Evolutionary conservation across 768 basidiomycete genomes (phyloP).

Genomic region (Kwoniella shandongensis): DNA sequence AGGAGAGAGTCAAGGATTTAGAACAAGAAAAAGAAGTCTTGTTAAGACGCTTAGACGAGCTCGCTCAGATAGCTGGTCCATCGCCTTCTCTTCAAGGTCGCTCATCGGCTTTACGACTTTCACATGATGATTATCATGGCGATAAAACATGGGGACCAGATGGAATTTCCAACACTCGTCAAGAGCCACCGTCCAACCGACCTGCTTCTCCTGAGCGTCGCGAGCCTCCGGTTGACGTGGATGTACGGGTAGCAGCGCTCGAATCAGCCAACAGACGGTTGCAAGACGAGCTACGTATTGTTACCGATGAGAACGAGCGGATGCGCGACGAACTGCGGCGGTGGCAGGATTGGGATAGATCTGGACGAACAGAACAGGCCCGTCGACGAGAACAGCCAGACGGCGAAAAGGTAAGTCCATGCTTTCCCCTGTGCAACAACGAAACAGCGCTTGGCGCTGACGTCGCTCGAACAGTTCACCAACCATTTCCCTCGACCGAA

Average conservation of each 20-base stretch:
- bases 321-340: slow-evolving; percentile 22
- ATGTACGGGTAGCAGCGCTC: slow-evolving; percentile 28
- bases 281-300: slow-evolving; percentile 29
- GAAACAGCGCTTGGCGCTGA: no score
- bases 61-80: not conserved
- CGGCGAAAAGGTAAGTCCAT: slow-evolving; percentile 6
- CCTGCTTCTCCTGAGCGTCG: slow-evolving; percentile 19
- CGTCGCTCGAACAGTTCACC: no score
- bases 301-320: slow-evolving; percentile 30
- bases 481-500: slow-evolving; percentile 1
- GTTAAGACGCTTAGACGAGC: slow-evolving; percentile 24
- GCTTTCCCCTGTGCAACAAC: not conserved
- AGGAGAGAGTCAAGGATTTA: slow-evolving; percentile 38
- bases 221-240: slow-evolving; percentile 13
- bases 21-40: slow-evolving; percentile 43
- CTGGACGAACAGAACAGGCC: not conserved
- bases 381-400: not conserved
- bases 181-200: not conserved
- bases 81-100: slow-evolving; percentile 12
- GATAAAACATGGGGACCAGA: no score
- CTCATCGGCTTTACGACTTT: slow-evolving; percentile 6
- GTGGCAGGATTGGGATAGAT: slow-evolving; percentile 25
- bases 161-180: no score
- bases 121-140: slow-evolving; percentile 1
- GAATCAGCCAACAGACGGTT: slow-evolving; percentile 34